Percentiles rank a stretch among this genome's conserved stretches.
Evolutionary conservation across 352 stramenopile species (phyloP).

Genomic region (Phytophthora sp.): DNA sequence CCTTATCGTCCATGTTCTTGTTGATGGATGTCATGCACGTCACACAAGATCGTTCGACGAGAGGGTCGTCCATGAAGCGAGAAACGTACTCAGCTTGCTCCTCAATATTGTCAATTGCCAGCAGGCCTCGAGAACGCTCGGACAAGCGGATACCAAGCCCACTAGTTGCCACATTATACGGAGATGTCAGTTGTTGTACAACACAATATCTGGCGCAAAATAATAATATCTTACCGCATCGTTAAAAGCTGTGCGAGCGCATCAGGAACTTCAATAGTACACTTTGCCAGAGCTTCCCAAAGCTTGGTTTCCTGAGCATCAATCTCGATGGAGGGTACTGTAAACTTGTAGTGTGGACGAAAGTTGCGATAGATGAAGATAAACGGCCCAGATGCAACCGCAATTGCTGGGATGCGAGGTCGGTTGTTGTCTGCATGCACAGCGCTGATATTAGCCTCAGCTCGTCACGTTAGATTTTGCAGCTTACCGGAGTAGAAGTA

Average conservation of each 20-base stretch:
- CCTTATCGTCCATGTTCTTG: conserved; percentile 87
- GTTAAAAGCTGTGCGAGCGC: conserved; percentile 67
- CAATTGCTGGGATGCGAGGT: conserved; percentile 81
- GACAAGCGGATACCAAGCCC: conserved; percentile 70
- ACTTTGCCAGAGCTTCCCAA: conserved; percentile 75
- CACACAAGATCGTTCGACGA: conserved; percentile 76
- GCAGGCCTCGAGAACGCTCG: conserved; percentile 68
- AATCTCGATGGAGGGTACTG: conserved; percentile 78
- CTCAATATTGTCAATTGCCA: conserved; percentile 85
- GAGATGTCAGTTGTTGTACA: not conserved
- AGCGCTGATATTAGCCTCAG: not conserved
- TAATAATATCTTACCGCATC: conserved; percentile 43
- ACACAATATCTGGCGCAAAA: not conserved
- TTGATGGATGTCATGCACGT: conserved; percentile 91
- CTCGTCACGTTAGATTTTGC: not conserved
- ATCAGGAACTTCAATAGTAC: conserved; percentile 69
- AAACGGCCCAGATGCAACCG: conserved; percentile 83
- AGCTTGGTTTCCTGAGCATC: conserved; percentile 72
- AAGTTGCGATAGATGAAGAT: conserved; percentile 94
- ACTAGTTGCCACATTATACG: conserved; percentile 22
- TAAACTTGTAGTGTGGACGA: conserved; percentile 92
- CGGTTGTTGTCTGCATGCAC: conserved; percentile 52
- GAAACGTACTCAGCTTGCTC: conserved; percentile 85
- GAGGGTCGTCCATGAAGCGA: conserved; percentile 78
- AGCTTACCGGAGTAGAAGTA: conserved; percentile 76